Evolutionary conservation across 139 green algal species (phyloP).

Genomic region (Chlorella sp.): DNA sequence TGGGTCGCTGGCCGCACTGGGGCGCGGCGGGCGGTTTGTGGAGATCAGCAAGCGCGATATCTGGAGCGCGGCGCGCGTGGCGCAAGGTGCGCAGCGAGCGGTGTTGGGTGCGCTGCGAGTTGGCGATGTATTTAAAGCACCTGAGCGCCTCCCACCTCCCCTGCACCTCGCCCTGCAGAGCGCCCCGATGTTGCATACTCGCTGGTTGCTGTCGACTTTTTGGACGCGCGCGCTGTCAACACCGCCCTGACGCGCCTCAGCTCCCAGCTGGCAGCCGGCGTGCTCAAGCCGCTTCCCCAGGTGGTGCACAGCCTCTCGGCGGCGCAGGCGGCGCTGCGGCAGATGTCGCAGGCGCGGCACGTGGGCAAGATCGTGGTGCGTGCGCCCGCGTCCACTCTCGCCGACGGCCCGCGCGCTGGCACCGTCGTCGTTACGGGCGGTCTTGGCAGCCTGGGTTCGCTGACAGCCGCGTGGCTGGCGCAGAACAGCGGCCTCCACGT

Average conservation of each 20-base stretch:
- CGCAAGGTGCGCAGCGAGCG: conserved; percentile 26
- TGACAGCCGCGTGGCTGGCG: conserved; percentile 67
- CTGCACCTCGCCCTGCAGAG: conserved; percentile 39
- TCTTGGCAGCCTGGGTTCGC: conserved; percentile 69
- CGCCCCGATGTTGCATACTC: conserved; percentile 76
- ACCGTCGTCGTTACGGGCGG: conserved; percentile 68
- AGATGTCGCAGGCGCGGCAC: conserved; percentile 84
- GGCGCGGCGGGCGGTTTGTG: conserved; percentile 60
- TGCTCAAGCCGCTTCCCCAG: conserved; percentile 51
- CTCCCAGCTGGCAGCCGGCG: conserved; percentile 46
- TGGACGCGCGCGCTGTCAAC: conserved; percentile 58
- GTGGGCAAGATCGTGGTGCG: conserved; percentile 84
- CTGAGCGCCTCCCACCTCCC: not conserved
- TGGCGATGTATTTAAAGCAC: not conserved
- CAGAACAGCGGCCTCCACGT: conserved; percentile 35
- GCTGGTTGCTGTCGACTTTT: conserved; percentile 87
- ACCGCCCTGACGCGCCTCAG: conserved; percentile 36
- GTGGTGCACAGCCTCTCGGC: conserved; percentile 44
- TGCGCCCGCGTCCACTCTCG: conserved; percentile 7
- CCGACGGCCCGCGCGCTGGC: not conserved
- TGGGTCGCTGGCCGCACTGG: conserved; percentile 31
- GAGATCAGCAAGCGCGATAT: conserved; percentile 94
- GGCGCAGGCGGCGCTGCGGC: conserved; percentile 72
- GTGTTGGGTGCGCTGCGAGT: not conserved
- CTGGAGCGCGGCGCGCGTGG: conserved; percentile 60